phyloP scores from a whole-genome alignment of 768 basidiomycete species.

The Lentinula edodes region DNA sequence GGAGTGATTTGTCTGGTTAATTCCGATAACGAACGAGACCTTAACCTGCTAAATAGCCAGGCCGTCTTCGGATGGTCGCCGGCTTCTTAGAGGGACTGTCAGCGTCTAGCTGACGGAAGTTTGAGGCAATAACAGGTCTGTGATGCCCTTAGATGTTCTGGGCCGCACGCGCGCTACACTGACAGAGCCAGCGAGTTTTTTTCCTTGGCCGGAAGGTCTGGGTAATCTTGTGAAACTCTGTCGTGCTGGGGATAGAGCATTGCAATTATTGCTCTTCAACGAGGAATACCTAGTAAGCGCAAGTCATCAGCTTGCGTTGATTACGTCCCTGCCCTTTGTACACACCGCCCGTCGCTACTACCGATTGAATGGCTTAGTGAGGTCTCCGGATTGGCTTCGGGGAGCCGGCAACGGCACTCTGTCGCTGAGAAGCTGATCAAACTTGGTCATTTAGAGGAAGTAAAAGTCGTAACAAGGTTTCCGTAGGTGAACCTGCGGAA shows the following conservation, averaged over 20 bases:
- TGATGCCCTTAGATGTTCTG: too few species aligned
- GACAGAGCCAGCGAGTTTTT: slow-evolving; percentile 16
- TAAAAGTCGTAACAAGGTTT: too few species aligned
- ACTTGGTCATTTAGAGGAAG: too few species aligned
- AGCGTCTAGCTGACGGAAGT: too few species aligned
- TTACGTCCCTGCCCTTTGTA: slow-evolving; percentile 90
- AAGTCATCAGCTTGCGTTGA: slow-evolving; percentile 87
- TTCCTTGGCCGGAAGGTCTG: slow-evolving; percentile 69
- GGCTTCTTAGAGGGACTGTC: slow-evolving; percentile 32
- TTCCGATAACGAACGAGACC: slow-evolving; percentile 94
- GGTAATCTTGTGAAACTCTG: slow-evolving; percentile 76
- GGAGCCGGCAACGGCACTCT: slow-evolving; percentile 45
- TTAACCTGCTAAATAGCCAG: slow-evolving; percentile 90
- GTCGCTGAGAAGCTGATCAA: slow-evolving; percentile 39
- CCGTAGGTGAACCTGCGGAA: too few species aligned
- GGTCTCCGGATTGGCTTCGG: slow-evolving; percentile 75
- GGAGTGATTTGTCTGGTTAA: slow-evolving; percentile 98
- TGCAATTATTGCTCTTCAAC: slow-evolving; percentile 92
- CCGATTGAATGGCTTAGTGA: slow-evolving; percentile 90
- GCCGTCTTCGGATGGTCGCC: slow-evolving; percentile 66
- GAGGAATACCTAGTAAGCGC: slow-evolving; percentile 86
- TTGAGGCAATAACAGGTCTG: too few species aligned
- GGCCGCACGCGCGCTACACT: too few species aligned
- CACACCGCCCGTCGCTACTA: slow-evolving; percentile 89
- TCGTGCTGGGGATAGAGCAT: slow-evolving; percentile 86